Evolutionary conservation across 257 asterid genomes (phyloP).

Genomic region (Scutellaria galericulata): DNA sequence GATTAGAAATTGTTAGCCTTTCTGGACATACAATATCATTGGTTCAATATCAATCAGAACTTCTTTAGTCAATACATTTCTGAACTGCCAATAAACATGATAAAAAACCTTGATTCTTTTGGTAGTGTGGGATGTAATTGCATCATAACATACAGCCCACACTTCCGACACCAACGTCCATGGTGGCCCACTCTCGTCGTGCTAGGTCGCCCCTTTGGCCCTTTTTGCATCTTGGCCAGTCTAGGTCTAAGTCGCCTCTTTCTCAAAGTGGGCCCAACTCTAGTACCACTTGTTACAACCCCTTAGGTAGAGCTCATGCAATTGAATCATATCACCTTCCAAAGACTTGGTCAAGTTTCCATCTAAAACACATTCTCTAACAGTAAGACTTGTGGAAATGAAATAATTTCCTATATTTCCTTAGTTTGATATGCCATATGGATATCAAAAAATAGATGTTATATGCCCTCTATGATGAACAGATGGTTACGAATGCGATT

Average conservation of each 20-base stretch:
- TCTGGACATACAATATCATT: neutral
- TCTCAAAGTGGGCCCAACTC: too few relatives aligned
- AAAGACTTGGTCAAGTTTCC: neutral
- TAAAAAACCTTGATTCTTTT: too few relatives aligned
- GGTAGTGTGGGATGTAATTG: too few relatives aligned
- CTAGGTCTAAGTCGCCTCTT: too few relatives aligned
- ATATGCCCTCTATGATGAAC: neutral
- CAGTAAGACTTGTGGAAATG: neutral
- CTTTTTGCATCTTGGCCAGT: too few relatives aligned
- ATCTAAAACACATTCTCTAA: neutral
- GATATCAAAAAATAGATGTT: neutral
- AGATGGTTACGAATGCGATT: neutral
- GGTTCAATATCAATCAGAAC: constrained; percentile 1
- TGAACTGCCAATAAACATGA: too few relatives aligned
- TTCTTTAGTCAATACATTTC: neutral
- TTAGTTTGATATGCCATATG: neutral
- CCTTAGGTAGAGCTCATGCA: neutral
- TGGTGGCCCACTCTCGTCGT: too few relatives aligned
- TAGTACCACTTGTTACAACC: too few relatives aligned
- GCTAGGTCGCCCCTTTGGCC: too few relatives aligned
- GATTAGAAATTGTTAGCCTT: neutral
- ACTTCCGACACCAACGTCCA: too few relatives aligned
- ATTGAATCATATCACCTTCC: neutral
- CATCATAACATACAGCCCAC: too few relatives aligned
- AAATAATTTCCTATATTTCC: neutral